These are phyloP conservation scores for Colletotrichum sojae DNA, from an alignment of 2,329 filamentous ascomycete species.

Conservation along the genomic window DNA sequence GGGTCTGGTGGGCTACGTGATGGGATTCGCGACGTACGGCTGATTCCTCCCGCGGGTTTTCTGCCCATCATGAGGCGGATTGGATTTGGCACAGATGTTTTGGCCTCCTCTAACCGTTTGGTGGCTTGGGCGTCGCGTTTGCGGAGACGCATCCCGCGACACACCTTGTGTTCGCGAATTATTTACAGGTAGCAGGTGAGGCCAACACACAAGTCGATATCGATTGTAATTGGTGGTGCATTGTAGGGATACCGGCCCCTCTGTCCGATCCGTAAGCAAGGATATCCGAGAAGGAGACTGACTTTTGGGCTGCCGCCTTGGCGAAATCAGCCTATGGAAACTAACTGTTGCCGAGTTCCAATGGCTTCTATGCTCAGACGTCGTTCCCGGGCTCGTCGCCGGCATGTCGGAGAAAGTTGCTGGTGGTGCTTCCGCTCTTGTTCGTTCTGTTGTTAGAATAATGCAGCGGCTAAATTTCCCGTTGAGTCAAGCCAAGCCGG, in stretches of 20 bases:
- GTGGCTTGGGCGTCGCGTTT: not conserved
- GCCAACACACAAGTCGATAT: not conserved
- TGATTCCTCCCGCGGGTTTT: not conserved
- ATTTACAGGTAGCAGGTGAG: not conserved
- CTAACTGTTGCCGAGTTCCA: slow-evolving; percentile 9
- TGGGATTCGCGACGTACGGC: slow-evolving; percentile 4
- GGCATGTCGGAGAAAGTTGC: not conserved
- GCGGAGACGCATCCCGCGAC: not conserved
- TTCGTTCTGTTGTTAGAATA: not conserved
- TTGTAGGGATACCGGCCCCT: not conserved
- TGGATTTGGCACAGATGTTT: slow-evolving; percentile 3
- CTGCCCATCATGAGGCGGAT: not conserved
- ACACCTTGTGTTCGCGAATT: not conserved
- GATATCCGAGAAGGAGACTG: slow-evolving; percentile 10
- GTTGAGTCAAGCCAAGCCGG: not conserved
- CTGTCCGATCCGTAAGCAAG: slow-evolving; percentile 1
- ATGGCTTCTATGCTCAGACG: not conserved
- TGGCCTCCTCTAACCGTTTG: not conserved
- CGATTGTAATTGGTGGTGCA: not conserved
- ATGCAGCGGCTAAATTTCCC: not conserved
- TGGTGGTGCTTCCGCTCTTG: not conserved
- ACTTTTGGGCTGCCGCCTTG: slow-evolving; percentile 13
- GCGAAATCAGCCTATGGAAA: slow-evolving; percentile 6
- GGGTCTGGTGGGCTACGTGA: slow-evolving; percentile 26
- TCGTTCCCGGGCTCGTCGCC: slow-evolving; percentile 5